Conservation (phyloP, 768 basidiomycete genomes). For the Hygrocybe coccinea region DNA sequence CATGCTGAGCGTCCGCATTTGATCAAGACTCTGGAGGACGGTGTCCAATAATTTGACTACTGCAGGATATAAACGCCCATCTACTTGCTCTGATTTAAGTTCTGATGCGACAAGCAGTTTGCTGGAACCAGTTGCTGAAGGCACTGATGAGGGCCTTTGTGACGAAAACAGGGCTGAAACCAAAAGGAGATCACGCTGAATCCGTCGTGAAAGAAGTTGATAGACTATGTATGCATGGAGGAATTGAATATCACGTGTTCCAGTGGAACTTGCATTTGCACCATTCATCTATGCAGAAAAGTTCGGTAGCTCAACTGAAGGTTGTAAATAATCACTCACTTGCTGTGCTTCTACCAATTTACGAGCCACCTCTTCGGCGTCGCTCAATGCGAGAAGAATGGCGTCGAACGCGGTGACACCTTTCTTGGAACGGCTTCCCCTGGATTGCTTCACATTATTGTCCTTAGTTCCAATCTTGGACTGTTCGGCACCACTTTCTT, state of each 20-base stretch:
- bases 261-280: conserved; percentile 34
- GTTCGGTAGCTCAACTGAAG: not conserved
- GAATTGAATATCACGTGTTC: conserved; percentile 71
- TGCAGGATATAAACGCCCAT: conserved; percentile 74
- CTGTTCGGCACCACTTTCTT: conserved; percentile 25
- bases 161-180: conserved; percentile 57
- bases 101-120: conserved; percentile 18
- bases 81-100: conserved; percentile 44
- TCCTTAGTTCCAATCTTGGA: conserved; percentile 22
- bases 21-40: conserved; percentile 75
- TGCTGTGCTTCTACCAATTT: conserved; percentile 82
- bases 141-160: conserved; percentile 29
- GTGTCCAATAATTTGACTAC: conserved; percentile 87
- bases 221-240: conserved; percentile 85
- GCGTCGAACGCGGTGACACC: conserved; percentile 85
- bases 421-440: conserved; percentile 51
- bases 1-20: conserved; percentile 76
- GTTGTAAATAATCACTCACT: conserved; percentile 35
- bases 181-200: conserved; percentile 82
- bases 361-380: conserved; percentile 81
- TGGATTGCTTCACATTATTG: conserved; percentile 23
- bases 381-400: conserved; percentile 77
- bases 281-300: conserved; percentile 34
- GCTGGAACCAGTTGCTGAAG: conserved; percentile 10
- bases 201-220: conserved; percentile 81